These are phyloP conservation scores for Tolypocladium inflatum DNA, from an alignment of 2,329 filamentous ascomycete genomes.

Conservation along the genomic window DNA sequence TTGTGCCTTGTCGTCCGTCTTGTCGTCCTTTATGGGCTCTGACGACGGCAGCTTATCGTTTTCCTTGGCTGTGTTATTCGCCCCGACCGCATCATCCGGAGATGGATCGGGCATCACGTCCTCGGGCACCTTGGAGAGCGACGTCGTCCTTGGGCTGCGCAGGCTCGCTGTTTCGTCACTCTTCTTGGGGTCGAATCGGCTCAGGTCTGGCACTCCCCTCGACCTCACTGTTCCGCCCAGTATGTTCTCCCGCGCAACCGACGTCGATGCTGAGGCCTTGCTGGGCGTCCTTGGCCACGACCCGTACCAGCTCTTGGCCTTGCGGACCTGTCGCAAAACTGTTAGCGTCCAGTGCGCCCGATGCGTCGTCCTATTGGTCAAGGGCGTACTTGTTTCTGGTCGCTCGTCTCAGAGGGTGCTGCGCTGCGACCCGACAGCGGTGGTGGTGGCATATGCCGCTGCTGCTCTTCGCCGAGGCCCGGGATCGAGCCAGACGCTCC, in stretches of 20 bases:
- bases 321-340: conserved; percentile 30
- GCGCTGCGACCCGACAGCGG: background rate
- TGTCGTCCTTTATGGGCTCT: background rate
- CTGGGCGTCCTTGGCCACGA: conserved; percentile 49
- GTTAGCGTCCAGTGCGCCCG: background rate
- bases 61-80: background rate
- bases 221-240: conserved; percentile 44
- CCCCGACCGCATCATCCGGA: background rate
- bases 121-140: conserved; percentile 16
- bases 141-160: conserved; percentile 13
- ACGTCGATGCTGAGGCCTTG: conserved; percentile 50
- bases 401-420: background rate
- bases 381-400: conserved; percentile 7
- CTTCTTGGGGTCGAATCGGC: conserved; percentile 38
- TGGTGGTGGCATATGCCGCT: conserved; percentile 3
- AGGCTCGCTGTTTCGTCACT: conserved; percentile 21
- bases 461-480: conserved; percentile 1
- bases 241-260: conserved; percentile 52
- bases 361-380: background rate
- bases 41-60: background rate
- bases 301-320: conserved; percentile 52
- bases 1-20: conserved; percentile 1
- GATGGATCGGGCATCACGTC: conserved; percentile 5
- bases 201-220: conserved; percentile 36
- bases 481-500: background rate